A percentile compares a stretch with the other conserved stretches of the same genome.
Evolutionary conservation across 306 rosid species (phyloP).

Genomic region (Cucumis hystrix): DNA sequence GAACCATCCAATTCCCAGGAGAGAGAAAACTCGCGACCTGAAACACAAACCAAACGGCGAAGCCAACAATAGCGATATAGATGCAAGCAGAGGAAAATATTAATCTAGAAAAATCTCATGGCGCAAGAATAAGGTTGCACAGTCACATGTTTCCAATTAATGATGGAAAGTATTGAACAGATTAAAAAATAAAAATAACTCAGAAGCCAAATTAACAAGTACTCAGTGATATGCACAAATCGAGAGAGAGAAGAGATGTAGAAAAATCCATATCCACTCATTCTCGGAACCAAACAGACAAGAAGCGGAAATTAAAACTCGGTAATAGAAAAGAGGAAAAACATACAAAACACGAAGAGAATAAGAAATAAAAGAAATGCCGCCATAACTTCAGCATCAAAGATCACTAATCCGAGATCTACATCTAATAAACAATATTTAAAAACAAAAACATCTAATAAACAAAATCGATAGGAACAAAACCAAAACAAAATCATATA

Average conservation of each 20-base stretch:
- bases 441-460: background rate
- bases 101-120: background rate
- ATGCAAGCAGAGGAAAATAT: background rate
- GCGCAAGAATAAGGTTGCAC: background rate
- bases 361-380: background rate
- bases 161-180: background rate
- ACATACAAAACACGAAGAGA: background rate
- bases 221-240: background rate
- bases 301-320: background rate
- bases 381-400: background rate
- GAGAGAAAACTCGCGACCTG: background rate
- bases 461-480: background rate
- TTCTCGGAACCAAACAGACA: background rate
- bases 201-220: background rate
- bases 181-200: background rate
- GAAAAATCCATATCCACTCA: background rate
- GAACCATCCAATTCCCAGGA: background rate
- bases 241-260: background rate
- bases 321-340: background rate
- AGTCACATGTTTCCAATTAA: background rate
- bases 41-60: background rate
- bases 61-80: background rate
- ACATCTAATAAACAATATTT: background rate
- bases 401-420: background rate
- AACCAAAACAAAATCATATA: background rate